Conservation (phyloP, 805 yeast genomes). For the Metschnikowia borealis region DNA sequence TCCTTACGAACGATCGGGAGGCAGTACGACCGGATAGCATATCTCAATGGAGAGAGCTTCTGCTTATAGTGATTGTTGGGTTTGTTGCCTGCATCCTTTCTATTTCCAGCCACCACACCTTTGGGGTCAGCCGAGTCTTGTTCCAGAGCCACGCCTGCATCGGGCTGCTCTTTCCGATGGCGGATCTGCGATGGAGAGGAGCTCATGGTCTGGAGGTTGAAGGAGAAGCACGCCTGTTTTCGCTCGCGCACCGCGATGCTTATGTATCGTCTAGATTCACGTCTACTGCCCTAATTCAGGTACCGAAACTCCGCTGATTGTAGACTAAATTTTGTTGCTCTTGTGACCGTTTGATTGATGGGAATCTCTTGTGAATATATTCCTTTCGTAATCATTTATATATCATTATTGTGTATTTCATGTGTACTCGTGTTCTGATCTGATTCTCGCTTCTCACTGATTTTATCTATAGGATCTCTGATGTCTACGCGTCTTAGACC, state of each 20-base stretch:
- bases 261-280: no score
- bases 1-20: slow-evolving; percentile 61
- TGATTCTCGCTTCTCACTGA: no score
- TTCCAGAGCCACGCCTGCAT: background rate
- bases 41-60: slow-evolving; percentile 54
- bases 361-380: no score
- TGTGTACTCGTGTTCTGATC: no score
- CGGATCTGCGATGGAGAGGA: background rate
- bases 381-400: no score
- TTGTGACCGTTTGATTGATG: no score
- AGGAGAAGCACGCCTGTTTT: background rate
- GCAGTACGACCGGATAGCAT: slow-evolving; percentile 47
- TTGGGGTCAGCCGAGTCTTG: background rate
- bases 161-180: background rate
- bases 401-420: no score
- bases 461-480: no score
- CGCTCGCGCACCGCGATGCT: background rate
- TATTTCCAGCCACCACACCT: background rate
- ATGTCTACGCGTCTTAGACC: no score
- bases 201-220: background rate
- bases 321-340: no score
- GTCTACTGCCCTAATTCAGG: no score
- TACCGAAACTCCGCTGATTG: no score
- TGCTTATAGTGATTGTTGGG: slow-evolving; percentile 60
- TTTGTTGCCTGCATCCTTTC: slow-evolving; percentile 72